These are phyloP conservation scores for Myochromella boudieri DNA, from an alignment of 768 basidiomycete genomes.

Conservation along the genomic window DNA sequence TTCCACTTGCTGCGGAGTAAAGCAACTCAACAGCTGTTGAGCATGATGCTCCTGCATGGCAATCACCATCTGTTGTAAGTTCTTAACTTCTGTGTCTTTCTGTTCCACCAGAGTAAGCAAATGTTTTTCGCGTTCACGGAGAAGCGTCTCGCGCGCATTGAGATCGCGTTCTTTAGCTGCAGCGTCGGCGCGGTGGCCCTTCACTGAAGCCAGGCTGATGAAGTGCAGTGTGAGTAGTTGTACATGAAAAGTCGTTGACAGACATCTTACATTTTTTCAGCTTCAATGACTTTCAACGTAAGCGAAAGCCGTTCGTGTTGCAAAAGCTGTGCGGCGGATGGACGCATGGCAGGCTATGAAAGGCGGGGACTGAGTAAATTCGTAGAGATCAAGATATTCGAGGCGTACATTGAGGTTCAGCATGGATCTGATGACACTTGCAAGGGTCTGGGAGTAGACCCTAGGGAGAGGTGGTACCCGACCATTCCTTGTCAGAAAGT, in stretches of 20 bases:
- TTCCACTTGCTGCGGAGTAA: conserved; percentile 40
- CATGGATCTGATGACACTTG: conserved; percentile 83
- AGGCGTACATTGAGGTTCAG: conserved; percentile 70
- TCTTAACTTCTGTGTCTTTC: conserved; percentile 61
- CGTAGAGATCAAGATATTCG: not conserved
- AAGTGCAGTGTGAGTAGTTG: not conserved
- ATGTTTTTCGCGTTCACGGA: conserved; percentile 57
- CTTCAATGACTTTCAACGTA: conserved; percentile 69
- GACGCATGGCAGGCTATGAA: conserved; percentile 79
- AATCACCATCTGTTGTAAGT: conserved; percentile 45
- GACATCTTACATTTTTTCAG: conserved; percentile 73
- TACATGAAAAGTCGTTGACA: not conserved
- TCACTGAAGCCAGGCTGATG: conserved; percentile 61
- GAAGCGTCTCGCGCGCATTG: conserved; percentile 48
- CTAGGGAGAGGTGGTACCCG: conserved; percentile 89
- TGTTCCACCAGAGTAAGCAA: conserved; percentile 45
- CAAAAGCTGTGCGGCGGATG: conserved; percentile 76
- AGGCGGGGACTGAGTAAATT: conserved; percentile 1
- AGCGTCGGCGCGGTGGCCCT: conserved; percentile 57
- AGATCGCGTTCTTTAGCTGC: conserved; percentile 67
- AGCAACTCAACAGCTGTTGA: conserved; percentile 23
- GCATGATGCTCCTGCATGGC: conserved; percentile 34
- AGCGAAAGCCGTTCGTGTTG: conserved; percentile 77
- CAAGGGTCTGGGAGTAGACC: conserved; percentile 74
- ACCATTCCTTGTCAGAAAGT: conserved; percentile 55